Conservation (phyloP, 257 asterid species). For the Agastache rugosa region DNA sequence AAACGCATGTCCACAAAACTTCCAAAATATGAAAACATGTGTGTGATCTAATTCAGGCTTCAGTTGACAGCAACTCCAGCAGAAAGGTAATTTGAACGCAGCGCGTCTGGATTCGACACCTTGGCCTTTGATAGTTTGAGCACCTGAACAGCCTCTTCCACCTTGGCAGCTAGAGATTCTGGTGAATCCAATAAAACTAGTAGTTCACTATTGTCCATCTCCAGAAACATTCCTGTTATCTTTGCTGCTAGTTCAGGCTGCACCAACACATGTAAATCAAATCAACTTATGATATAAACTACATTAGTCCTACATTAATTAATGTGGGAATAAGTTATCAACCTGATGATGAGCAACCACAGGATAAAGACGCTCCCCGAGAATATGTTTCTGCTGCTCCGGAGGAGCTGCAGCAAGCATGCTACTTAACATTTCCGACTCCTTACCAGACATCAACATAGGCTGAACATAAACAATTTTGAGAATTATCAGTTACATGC, state of each 20-base stretch:
- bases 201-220: constrained; percentile 85
- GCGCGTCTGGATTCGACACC: constrained; percentile 54
- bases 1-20: no score
- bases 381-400: constrained; percentile 71
- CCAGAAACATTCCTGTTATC: constrained; percentile 93
- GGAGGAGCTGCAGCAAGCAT: constrained; percentile 74
- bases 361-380: constrained; percentile 81
- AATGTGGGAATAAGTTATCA: neutral
- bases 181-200: constrained; percentile 74
- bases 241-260: constrained; percentile 82
- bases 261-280: constrained; percentile 23
- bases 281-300: neutral
- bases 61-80: constrained; percentile 66
- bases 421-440: constrained; percentile 64
- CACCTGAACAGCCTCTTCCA: constrained; percentile 78
- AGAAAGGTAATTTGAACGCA: constrained; percentile 55
- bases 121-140: constrained; percentile 62
- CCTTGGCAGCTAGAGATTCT: constrained; percentile 67
- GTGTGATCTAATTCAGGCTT: neutral
- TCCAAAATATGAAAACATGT: no score
- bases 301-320: neutral
- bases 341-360: constrained; percentile 74
- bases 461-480: constrained; percentile 22
- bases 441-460: constrained; percentile 43
- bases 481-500: neutral